A percentile compares a stretch with the other conserved stretches of the same genome.
Evolutionary conservation across 2,329 filamentous ascomycete species (phyloP).

Genomic region (Colletotrichum truncatum): DNA sequence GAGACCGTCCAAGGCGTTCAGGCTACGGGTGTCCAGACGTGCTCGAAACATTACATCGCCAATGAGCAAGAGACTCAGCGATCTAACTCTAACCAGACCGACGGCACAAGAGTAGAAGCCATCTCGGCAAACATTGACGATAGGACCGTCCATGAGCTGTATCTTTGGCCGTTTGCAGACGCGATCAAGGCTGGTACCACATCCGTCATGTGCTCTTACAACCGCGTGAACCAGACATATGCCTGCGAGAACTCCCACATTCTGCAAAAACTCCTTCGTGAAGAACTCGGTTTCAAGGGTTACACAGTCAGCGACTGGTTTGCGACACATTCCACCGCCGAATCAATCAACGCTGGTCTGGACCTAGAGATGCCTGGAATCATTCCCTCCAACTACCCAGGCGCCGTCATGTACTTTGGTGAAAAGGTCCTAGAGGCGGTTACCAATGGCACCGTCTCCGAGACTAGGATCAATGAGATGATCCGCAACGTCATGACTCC

Average conservation of each 20-base stretch:
- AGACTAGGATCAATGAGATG: conserved; percentile 83
- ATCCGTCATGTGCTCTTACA: conserved; percentile 41
- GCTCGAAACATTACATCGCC: conserved; percentile 57
- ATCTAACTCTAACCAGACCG: conserved; percentile 63
- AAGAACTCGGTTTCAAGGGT: conserved; percentile 59
- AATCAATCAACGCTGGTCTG: conserved; percentile 47
- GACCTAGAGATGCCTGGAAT: conserved; percentile 52
- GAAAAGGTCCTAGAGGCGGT: conserved; percentile 74
- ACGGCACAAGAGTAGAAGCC: conserved; percentile 50
- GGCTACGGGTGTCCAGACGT: conserved; percentile 72
- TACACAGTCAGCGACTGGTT: conserved; percentile 55
- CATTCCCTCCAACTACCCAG: conserved; percentile 36
- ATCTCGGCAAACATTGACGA: conserved; percentile 36
- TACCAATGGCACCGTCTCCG: conserved; percentile 78
- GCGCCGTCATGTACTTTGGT: conserved; percentile 55
- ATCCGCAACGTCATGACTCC: conserved; percentile 79
- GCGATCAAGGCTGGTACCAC: conserved; percentile 37
- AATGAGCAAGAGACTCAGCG: conserved; percentile 48
- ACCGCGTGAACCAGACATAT: conserved; percentile 53
- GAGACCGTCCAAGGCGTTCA: conserved; percentile 77
- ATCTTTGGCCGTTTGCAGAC: conserved; percentile 40
- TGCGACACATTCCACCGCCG: conserved; percentile 52
- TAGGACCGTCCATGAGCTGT: conserved; percentile 40
- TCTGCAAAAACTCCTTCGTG: conserved; percentile 56
- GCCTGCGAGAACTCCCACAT: conserved; percentile 56